Evolutionary conservation across 1,139 yeast genomes (phyloP).

Genomic region (Saccharomyces uvarum): DNA sequence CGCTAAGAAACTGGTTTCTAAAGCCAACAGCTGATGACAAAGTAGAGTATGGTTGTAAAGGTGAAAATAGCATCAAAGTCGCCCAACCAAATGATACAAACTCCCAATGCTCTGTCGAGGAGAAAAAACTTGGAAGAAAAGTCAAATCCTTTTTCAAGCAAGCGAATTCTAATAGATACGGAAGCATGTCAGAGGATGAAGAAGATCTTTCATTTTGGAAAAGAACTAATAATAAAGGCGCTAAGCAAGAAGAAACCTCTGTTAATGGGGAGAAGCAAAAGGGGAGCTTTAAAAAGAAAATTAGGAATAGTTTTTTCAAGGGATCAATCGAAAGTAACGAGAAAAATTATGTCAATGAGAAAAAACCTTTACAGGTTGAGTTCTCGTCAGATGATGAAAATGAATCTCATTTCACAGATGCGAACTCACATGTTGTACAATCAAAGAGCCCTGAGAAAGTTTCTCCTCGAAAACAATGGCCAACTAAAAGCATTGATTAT

Average conservation of each 20-base stretch:
- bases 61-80: not conserved
- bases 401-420: not conserved
- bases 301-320: not conserved
- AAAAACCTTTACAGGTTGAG: not conserved
- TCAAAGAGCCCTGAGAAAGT: not conserved
- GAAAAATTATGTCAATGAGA: not conserved
- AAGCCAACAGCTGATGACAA: not conserved
- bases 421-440: not conserved
- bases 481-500: not conserved
- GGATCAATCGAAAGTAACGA: not conserved
- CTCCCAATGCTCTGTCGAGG: not conserved
- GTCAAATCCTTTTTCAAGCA: not conserved
- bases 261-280: not conserved
- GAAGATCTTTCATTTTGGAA: not conserved
- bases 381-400: not conserved
- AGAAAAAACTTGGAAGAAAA: not conserved
- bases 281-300: not conserved
- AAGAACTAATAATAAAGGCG: not conserved
- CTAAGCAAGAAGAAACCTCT: not conserved
- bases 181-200: not conserved
- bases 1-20: slow-evolving; percentile 4
- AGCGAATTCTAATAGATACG: not conserved
- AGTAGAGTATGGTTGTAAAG: not conserved
- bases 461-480: not conserved
- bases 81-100: not conserved